phyloP scores from a whole-genome alignment of 768 basidiomycete genomes.

The Holtermannia corniformis region DNA sequence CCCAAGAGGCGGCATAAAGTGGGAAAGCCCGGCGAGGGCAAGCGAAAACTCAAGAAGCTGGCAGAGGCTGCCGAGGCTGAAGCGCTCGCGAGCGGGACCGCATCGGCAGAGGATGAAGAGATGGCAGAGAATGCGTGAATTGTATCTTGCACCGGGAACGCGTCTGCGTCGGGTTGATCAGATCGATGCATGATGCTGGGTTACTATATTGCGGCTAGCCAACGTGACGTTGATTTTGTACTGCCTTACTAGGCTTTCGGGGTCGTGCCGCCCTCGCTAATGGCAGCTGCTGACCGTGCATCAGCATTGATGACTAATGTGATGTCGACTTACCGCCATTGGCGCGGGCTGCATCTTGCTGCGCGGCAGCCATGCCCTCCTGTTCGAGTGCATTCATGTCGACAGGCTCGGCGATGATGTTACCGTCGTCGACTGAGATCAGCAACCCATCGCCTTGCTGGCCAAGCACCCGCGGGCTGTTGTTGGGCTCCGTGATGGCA shows the following conservation, averaged over 20 bases:
- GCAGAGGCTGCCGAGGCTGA: background rate
- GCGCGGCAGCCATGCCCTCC: no score
- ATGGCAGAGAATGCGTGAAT: background rate
- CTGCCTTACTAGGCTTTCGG: background rate
- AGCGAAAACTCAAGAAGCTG: background rate
- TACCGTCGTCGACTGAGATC: constrained; percentile 18
- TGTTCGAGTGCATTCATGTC: background rate
- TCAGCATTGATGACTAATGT: no score
- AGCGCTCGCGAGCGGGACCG: background rate
- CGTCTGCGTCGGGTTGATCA: no score
- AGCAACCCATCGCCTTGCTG: constrained; percentile 16
- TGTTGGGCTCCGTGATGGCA: background rate
- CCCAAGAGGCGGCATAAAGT: background rate
- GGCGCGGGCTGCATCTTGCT: background rate
- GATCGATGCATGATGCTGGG: background rate
- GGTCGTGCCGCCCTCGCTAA: background rate
- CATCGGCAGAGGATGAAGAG: background rate
- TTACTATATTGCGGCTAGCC: no score
- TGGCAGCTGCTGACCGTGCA: no score
- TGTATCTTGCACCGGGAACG: no score
- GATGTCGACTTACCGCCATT: background rate
- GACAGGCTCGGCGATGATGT: constrained; percentile 19
- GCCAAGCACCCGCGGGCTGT: background rate
- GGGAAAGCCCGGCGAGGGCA: background rate
- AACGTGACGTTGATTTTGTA: background rate